Evolutionary conservation across 345 rosid genomes (phyloP).

Genomic region (Crucihimalaya himalaica): DNA sequence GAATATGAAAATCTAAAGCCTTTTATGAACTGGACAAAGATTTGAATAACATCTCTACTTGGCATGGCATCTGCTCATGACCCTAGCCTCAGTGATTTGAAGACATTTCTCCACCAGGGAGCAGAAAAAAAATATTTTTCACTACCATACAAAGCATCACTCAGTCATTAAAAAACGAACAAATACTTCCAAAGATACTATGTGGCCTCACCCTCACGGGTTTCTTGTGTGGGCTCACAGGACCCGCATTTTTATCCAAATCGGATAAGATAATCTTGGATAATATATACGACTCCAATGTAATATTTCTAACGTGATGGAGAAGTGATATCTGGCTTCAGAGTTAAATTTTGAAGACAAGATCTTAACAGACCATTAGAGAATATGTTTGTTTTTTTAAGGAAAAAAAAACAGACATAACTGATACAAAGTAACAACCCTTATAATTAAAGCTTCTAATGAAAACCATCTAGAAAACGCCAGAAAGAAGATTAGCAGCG

Average conservation of each 20-base stretch:
- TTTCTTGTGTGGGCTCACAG: not conserved
- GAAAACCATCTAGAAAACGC: conserved; percentile 50
- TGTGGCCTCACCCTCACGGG: too few species aligned
- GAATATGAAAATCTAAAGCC: too few species aligned
- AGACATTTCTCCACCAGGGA: too few species aligned
- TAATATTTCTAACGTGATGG: not conserved
- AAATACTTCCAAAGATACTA: not conserved
- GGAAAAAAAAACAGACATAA: not conserved
- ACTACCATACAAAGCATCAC: too few species aligned
- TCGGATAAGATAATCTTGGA: not conserved
- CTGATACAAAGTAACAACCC: conserved; percentile 9
- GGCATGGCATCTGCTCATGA: too few species aligned
- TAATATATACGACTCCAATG: not conserved
- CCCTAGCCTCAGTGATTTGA: too few species aligned
- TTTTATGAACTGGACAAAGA: too few species aligned
- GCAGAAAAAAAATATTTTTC: too few species aligned
- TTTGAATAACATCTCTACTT: too few species aligned
- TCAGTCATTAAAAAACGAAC: not conserved
- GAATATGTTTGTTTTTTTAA: not conserved
- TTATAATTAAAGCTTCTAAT: not conserved
- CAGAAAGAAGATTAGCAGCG: conserved; percentile 77
- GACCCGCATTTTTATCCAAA: conserved; percentile 13
- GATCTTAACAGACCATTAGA: not conserved
- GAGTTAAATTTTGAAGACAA: conserved; percentile 3
- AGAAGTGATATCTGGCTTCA: not conserved